Base-by-base conservation (phyloP, 2,329 filamentous ascomycete genomes). In the Fusarium phyllophilum region DNA sequence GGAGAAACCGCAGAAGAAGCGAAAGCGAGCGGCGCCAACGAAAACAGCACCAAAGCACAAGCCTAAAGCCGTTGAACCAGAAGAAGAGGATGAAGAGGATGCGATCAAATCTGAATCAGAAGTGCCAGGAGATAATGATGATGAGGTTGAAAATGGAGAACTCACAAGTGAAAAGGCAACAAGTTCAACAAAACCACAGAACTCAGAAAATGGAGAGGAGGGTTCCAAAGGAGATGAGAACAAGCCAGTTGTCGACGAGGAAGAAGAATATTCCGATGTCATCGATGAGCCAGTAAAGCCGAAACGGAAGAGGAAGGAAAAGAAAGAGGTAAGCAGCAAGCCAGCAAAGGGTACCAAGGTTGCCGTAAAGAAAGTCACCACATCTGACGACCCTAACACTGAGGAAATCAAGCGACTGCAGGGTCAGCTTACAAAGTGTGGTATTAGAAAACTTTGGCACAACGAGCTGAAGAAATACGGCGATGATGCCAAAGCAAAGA, bases 391-490 rank as follows among this genome's bases (percentile, higher is more conserved):
- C 72, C 89, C 92, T 0, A 89, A 95, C 68, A 90, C 94, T 67
- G 91, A 89, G 8, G 93, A 97, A 81, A 93, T 98, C 80, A 98
- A 97, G 82, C 93, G 91, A 55, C 86, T 98, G 8, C 96, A 98
- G 83, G 89, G 91, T 14, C 94, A 96, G 82, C 88, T 99, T 12
- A 84, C 92, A 51, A 97, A 98, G 82, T 99, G 96, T 78, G 96
- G 96, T 36, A 90, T 98, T 62, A 92, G 94, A 60, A 98, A 98
- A 81, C 89, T 98, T 70, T 99, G 96, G 96, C 89, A 89, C 56
- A 91, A 92, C 72, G 94, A 98, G 82, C 87, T 99, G 34, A 94
- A 94, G 81, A 86, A 90, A 62, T 95, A 89, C 77, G 88, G 88
- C 3, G 89, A 91, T 62, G 93, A 95, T 31, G 80, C 88, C 8